phyloP scores from a whole-genome alignment of 257 asterid species.

The Osmanthus fragrans region DNA sequence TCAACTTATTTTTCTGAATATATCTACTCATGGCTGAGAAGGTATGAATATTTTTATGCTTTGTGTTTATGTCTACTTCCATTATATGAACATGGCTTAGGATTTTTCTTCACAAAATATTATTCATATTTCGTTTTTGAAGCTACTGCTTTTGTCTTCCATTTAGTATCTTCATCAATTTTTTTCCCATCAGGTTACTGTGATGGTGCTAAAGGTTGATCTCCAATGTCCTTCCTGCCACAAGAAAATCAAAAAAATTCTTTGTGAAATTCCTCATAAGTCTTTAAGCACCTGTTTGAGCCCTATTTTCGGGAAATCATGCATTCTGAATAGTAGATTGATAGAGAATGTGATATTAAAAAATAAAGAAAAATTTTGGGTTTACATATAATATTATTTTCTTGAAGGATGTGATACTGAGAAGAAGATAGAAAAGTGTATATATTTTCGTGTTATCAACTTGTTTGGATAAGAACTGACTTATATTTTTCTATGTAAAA shows the following conservation, averaged over 20 bases:
- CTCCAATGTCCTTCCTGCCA: constrained; percentile 83
- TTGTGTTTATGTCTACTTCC: too few species aligned
- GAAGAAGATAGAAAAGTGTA: too few species aligned
- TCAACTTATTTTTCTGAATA: too few species aligned
- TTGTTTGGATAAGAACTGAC: not conserved
- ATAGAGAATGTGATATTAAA: too few species aligned
- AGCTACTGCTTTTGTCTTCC: not conserved
- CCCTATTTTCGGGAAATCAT: too few species aligned
- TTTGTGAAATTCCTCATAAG: constrained; percentile 82
- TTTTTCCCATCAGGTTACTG: constrained; percentile 20
- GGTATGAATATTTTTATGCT: too few species aligned
- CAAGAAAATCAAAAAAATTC: constrained; percentile 78
- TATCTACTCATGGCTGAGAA: too few species aligned
- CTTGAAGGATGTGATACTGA: too few species aligned
- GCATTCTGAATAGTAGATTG: too few species aligned
- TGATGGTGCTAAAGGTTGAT: constrained; percentile 74
- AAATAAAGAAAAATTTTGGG: too few species aligned
- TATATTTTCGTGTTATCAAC: not conserved
- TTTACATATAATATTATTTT: too few species aligned
- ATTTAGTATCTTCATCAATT: not conserved
- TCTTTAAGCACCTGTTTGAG: not conserved
- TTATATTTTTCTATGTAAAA: constrained; percentile 2
- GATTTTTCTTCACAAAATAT: not conserved
- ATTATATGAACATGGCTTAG: too few species aligned
- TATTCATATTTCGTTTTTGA: not conserved